Conservation (phyloP, 2,329 filamentous ascomycete genomes). For the Huntiella decipiens region DNA sequence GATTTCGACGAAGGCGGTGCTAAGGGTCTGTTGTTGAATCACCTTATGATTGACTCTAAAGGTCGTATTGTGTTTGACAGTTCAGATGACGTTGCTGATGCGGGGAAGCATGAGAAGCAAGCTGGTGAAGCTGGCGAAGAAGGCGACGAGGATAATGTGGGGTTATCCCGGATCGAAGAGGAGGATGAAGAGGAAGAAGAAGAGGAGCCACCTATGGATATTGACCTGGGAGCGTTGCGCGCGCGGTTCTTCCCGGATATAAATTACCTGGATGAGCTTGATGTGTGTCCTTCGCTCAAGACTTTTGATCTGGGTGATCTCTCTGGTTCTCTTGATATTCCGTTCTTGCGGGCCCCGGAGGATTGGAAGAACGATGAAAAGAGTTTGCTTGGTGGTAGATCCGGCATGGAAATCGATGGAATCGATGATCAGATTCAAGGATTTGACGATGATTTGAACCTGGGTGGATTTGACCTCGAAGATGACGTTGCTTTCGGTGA, state of each 20-base stretch:
- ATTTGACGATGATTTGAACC: constrained; percentile 45
- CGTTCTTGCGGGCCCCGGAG: constrained; percentile 75
- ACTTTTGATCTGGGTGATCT: constrained; percentile 80
- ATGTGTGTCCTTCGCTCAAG: constrained; percentile 89
- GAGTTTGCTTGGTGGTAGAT: constrained; percentile 42
- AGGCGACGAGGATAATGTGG: background rate
- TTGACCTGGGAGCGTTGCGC: constrained; percentile 59
- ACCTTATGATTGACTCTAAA: constrained; percentile 82
- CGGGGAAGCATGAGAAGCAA: constrained; percentile 18
- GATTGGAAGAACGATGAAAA: constrained; percentile 54
- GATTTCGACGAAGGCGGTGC: constrained; percentile 97
- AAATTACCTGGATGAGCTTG: constrained; percentile 56
- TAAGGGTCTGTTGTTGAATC: constrained; percentile 84
- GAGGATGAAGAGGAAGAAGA: constrained; percentile 25
- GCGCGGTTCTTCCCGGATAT: constrained; percentile 76
- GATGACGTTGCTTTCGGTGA: constrained; percentile 84
- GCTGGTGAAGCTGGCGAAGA: background rate
- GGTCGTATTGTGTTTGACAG: constrained; percentile 96
- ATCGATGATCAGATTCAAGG: constrained; percentile 61
- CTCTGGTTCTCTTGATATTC: constrained; percentile 69
- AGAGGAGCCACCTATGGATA: constrained; percentile 34
- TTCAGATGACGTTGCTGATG: constrained; percentile 61
- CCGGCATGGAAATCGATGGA: constrained; percentile 70
- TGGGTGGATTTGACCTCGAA: constrained; percentile 52
- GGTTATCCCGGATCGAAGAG: constrained; percentile 8